Conservation (phyloP, 2,329 filamentous ascomycete genomes). For the Dactylellina sp. region DNA sequence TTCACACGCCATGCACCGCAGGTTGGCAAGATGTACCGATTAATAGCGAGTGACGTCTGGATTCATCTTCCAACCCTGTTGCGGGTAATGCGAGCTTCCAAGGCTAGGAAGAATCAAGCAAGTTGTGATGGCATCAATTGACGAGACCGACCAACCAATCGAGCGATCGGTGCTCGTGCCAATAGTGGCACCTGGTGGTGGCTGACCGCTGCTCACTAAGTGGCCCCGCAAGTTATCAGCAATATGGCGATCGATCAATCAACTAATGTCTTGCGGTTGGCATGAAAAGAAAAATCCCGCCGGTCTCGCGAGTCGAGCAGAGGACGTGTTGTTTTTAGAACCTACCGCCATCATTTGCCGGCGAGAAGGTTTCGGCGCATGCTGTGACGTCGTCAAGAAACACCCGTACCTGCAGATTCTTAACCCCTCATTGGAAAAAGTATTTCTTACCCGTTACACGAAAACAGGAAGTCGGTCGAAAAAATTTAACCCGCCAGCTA, state of each 20-base stretch:
- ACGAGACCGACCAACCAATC: conserved; percentile 9
- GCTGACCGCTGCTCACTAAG: not conserved
- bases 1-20: conserved; percentile 25
- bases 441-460: conserved; percentile 47
- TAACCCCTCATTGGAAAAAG: conserved; percentile 50
- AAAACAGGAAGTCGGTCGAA: conserved; percentile 32
- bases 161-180: conserved; percentile 18
- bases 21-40: conserved; percentile 11
- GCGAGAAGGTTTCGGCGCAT: conserved; percentile 44
- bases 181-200: not conserved
- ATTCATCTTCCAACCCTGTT: conserved; percentile 19
- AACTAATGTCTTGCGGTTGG: conserved; percentile 10
- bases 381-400: conserved; percentile 46
- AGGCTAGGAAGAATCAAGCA: conserved; percentile 25
- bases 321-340: conserved; percentile 38
- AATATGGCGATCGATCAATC: conserved; percentile 23
- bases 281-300: conserved; percentile 6
- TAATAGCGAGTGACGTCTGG: conserved; percentile 23
- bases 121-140: conserved; percentile 22
- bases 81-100: conserved; percentile 25
- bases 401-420: conserved; percentile 50
- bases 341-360: conserved; percentile 37
- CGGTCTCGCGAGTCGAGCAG: not conserved
- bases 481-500: conserved; percentile 17
- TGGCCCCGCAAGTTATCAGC: not conserved